A percentile compares a stretch with the other conserved stretches of the same genome.
phyloP scores from a whole-genome alignment of 176 grass and related monocot genomes.

The Raddia guianensis region DNA sequence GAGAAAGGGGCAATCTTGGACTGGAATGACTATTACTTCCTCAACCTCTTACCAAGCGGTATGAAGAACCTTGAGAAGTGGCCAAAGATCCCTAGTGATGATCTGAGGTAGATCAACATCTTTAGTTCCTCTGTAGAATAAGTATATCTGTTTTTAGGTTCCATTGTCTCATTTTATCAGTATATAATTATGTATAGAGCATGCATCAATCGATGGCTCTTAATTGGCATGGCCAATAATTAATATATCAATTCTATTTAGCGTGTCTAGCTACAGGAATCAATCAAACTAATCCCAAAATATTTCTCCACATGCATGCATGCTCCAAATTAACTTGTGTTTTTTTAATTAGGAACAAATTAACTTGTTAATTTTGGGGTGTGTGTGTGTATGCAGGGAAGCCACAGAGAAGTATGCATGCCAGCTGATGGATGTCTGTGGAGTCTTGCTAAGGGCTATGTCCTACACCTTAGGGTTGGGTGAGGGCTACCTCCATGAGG shows the following conservation, averaged over 20 bases:
- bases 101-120: slow-evolving; percentile 46
- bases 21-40: slow-evolving; percentile 77
- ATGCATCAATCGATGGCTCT: not conserved
- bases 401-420: slow-evolving; percentile 58
- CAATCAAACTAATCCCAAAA: not conserved
- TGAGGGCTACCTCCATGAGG: slow-evolving; percentile 46
- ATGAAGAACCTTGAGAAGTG: slow-evolving; percentile 56
- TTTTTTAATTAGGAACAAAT: too few species aligned
- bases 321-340: too few species aligned
- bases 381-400: slow-evolving; percentile 43
- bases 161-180: too few species aligned
- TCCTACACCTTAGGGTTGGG: slow-evolving; percentile 57
- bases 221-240: not conserved
- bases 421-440: slow-evolving; percentile 44
- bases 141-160: not conserved
- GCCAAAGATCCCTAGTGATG: slow-evolving; percentile 48
- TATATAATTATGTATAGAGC: not conserved
- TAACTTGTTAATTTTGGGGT: not conserved
- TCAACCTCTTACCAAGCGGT: slow-evolving; percentile 49
- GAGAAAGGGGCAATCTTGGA: slow-evolving; percentile 66
- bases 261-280: too few species aligned
- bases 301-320: not conserved
- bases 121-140: not conserved
- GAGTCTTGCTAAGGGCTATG: slow-evolving; percentile 56
- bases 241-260: not conserved